Evolutionary conservation across 495 filamentous ascomycete genomes (phyloP), one percentile per base, ranked within the genome.

Genomic region (Penicillium flavigenum): DNA sequence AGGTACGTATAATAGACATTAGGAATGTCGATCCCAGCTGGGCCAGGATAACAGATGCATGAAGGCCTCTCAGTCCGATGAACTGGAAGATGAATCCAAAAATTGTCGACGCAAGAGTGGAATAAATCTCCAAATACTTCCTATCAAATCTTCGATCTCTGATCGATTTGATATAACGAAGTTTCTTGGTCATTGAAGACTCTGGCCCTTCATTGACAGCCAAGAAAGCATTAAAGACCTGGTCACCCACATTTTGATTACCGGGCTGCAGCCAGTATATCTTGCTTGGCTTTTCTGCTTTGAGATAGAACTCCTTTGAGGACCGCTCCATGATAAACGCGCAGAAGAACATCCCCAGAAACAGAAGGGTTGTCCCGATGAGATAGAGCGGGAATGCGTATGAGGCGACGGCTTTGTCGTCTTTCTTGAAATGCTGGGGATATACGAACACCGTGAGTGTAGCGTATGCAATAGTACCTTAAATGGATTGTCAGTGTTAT

Each of bases 71-170:
- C 4, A 81, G 57, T 2, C 81, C 81, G 6, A 78, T 62, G 55
- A 83, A 83, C 58, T 83, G 79, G 6, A 72, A 49, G 29, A 81
- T 58, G 43, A 80, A 83, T 1, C 80, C 81, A 2, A 70, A n/a
- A 45, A 82, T 54, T 5, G 74, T 76, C 1, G 76, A 45, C 1
- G 24, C 17, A 12, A 76, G 41, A 1, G 66, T 65, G 7, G 22
- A 68, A 51, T 54, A 71, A 36, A 46, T 52, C n/a, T 62, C 46
- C 0, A 51, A 1, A 36, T 57, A 43, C 43, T 54, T 34, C 5
- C 24, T 49, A 3, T 59, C 42, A 20, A 51, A 58, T 39, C 45
- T 57, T 10, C 20, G 49, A n/a, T 63, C 54, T 20, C 70, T 50
- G 8, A 66, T 59, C 0, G 75, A 74, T 42, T 76, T 76, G 58